Conservation (phyloP, 345 rosid genomes). For the Murraya paniculata region DNA sequence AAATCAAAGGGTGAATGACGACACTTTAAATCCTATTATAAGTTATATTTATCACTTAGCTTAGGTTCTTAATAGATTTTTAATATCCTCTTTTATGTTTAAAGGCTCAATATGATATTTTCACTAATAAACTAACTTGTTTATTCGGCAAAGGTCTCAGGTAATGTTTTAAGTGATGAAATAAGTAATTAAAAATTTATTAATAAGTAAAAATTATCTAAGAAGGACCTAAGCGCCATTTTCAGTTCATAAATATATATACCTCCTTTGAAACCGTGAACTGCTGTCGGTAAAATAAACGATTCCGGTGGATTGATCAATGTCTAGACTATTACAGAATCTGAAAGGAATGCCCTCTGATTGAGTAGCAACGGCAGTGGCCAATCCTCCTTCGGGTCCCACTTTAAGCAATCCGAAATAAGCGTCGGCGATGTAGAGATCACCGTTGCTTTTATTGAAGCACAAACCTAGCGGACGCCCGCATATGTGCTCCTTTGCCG, state of each 20-base stretch:
- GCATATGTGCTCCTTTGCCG: constrained; percentile 31
- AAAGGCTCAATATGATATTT: too few species aligned
- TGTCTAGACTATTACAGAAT: constrained; percentile 37
- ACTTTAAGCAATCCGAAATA: constrained; percentile 38
- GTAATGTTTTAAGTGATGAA: too few species aligned
- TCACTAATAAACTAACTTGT: too few species aligned
- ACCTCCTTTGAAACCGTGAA: constrained; percentile 34
- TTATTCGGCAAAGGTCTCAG: too few species aligned
- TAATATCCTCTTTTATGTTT: too few species aligned
- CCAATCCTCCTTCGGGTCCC: constrained; percentile 37
- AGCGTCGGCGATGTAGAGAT: constrained; percentile 49
- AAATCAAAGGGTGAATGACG: too few species aligned
- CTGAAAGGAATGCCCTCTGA: constrained; percentile 25
- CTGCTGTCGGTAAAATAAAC: constrained; percentile 49
- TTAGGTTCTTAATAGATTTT: too few species aligned
- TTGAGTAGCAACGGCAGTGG: constrained; percentile 9
- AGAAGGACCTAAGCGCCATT: too few species aligned
- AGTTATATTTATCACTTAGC: too few species aligned
- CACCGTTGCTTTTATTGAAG: constrained; percentile 28
- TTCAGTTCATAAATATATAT: neutral
- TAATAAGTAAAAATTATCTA: too few species aligned
- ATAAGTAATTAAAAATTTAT: too few species aligned
- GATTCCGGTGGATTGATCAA: constrained; percentile 21
- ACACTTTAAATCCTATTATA: too few species aligned
- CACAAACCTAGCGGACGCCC: constrained; percentile 45